phyloP scores from a whole-genome alignment of 495 filamentous ascomycete genomes.

The Penicillium goetzii region DNA sequence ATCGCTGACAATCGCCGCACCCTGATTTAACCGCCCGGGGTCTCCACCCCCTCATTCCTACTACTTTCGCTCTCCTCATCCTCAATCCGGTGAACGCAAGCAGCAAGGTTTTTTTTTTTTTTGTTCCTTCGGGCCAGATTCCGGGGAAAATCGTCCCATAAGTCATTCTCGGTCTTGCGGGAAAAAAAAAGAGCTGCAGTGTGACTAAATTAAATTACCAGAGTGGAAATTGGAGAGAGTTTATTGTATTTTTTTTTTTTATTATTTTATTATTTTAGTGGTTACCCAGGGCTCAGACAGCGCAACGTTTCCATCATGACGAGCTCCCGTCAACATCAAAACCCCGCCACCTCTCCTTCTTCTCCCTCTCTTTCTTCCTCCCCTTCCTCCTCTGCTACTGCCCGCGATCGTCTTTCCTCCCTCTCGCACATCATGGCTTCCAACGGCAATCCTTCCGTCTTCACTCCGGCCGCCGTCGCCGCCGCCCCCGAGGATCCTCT shows the following conservation, averaged over 20 bases:
- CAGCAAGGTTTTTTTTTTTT: slow-evolving; percentile 26
- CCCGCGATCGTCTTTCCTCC: slow-evolving; percentile 44
- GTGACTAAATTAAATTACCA: neutral
- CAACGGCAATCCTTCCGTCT: slow-evolving; percentile 60
- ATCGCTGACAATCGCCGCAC: too few relatives aligned
- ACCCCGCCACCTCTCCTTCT: slow-evolving; percentile 28
- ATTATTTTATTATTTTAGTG: neutral
- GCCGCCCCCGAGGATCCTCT: slow-evolving; percentile 94
- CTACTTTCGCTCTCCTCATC: neutral
- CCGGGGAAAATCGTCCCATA: slow-evolving; percentile 22
- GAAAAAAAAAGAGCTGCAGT: slow-evolving; percentile 1
- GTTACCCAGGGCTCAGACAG: neutral
- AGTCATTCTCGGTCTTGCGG: slow-evolving; percentile 1
- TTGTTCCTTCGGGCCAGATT: slow-evolving; percentile 19
- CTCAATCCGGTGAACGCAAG: slow-evolving; percentile 40
- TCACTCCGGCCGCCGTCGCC: slow-evolving; percentile 78
- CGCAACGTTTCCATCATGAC: slow-evolving; percentile 18
- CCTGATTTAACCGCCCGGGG: slow-evolving; percentile 24
- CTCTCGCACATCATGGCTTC: slow-evolving; percentile 54
- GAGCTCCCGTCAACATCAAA: slow-evolving; percentile 22
- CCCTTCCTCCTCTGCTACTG: slow-evolving; percentile 21
- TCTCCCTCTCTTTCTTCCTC: slow-evolving; percentile 12
- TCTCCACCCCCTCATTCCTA: slow-evolving; percentile 33
- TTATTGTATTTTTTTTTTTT: neutral
- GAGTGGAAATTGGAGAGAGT: neutral